Evolutionary conservation across 441 rosid genomes (phyloP).

Genomic region (Kokia cookei): DNA sequence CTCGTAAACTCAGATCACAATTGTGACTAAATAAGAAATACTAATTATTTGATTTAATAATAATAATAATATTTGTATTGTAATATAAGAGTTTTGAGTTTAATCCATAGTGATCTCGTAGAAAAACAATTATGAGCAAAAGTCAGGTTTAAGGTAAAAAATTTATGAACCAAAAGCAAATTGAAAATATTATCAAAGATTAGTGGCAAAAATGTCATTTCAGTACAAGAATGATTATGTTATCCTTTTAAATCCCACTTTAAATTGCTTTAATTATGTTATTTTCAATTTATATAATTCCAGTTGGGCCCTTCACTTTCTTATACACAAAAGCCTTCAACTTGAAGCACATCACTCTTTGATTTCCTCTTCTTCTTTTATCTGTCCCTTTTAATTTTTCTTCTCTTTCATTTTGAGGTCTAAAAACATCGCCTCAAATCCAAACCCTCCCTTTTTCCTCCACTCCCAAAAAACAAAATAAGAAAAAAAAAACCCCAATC

Average conservation of each 20-base stretch:
- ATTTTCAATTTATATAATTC: not conserved
- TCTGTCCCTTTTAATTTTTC: not conserved
- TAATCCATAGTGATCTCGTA: not conserved
- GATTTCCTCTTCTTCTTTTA: not conserved
- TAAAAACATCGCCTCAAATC: conserved; percentile 9
- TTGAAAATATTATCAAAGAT: not conserved
- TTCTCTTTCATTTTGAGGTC: conserved; percentile 14
- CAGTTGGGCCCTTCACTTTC: not conserved
- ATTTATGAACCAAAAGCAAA: not conserved
- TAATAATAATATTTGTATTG: too few relatives aligned
- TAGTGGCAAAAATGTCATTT: not conserved
- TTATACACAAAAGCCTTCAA: conserved; percentile 1
- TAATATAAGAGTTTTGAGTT: too few relatives aligned
- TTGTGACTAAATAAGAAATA: too few relatives aligned
- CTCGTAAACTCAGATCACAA: too few relatives aligned
- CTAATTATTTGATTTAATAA: too few relatives aligned
- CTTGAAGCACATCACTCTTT: conserved; percentile 3
- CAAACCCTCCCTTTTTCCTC: not conserved
- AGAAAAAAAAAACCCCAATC: not conserved
- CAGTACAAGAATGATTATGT: not conserved
- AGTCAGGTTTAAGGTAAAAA: too few relatives aligned
- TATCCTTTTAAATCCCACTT: not conserved
- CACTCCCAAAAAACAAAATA: not conserved
- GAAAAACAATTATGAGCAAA: not conserved
- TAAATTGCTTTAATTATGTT: not conserved